Conservation (phyloP, 148 eudicot species). For the Diospyros kaki region DNA sequence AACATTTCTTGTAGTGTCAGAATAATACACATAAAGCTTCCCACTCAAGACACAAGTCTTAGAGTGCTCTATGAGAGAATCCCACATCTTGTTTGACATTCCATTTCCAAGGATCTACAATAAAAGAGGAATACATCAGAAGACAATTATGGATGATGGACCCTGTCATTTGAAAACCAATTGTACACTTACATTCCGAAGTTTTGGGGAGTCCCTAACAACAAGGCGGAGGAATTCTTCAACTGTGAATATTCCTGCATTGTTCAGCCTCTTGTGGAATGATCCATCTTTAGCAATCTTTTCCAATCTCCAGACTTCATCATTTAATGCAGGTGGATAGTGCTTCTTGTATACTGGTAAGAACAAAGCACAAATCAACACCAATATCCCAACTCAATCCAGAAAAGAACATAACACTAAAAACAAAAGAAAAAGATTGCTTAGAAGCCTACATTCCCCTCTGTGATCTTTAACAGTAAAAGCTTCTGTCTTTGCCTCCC, state of each 20-base stretch:
- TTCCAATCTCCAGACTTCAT: constrained; percentile 95
- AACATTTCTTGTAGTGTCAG: constrained; percentile 60
- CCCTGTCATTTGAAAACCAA: neutral
- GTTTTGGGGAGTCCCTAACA: constrained; percentile 63
- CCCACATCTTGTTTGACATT: constrained; percentile 98
- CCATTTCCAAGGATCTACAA: constrained; percentile 85
- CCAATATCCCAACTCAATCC: neutral
- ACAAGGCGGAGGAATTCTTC: constrained; percentile 80
- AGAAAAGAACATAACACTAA: neutral
- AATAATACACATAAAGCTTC: constrained; percentile 70
- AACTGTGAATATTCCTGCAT: constrained; percentile 61
- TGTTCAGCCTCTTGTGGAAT: constrained; percentile 75
- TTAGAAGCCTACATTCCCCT: constrained; percentile 68
- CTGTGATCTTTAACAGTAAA: constrained; percentile 93
- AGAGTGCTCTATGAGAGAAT: constrained; percentile 78
- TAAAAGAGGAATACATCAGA: neutral
- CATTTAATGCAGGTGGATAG: constrained; percentile 79
- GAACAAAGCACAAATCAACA: constrained; percentile 6
- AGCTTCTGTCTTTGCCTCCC: constrained; percentile 90
- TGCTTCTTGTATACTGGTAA: constrained; percentile 84
- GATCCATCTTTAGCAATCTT: constrained; percentile 95
- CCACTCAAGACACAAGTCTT: constrained; percentile 85
- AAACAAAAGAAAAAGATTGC: neutral
- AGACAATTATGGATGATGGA: too few relatives aligned
- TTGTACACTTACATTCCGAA: constrained; percentile 56